Conservation (phyloP, 2,329 filamentous ascomycete genomes). For the Claviceps sp. region DNA sequence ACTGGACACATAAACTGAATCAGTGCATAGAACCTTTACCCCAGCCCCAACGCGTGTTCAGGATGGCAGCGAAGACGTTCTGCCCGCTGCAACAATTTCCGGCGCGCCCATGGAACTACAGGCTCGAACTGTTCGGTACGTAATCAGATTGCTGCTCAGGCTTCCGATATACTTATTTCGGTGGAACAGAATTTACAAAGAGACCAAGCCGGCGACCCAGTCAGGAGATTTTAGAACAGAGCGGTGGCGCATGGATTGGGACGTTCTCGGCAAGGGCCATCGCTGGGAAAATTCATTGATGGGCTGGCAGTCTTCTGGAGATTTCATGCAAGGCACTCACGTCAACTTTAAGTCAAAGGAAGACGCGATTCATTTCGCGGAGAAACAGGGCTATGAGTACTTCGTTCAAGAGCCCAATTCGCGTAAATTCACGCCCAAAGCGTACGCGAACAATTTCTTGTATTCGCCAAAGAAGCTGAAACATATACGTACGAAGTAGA, state of each 20-base stretch:
- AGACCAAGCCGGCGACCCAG: conserved; percentile 88
- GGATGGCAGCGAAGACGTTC: conserved; percentile 73
- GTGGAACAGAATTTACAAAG: conserved; percentile 66
- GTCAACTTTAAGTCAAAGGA: conserved; percentile 87
- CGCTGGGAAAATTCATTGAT: conserved; percentile 98
- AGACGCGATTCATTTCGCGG: conserved; percentile 85
- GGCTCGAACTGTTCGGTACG: conserved; percentile 82
- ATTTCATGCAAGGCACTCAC: conserved; percentile 88
- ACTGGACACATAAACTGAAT: background rate
- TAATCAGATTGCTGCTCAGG: conserved; percentile 1
- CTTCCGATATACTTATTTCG: background rate
- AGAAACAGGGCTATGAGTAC: conserved; percentile 99
- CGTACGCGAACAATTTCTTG: conserved; percentile 92
- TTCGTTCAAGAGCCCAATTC: conserved; percentile 95
- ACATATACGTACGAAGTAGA: conserved; percentile 67
- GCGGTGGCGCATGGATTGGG: conserved; percentile 98
- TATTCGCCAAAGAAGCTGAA: conserved; percentile 80
- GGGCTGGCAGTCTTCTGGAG: conserved; percentile 94
- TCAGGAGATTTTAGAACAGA: conserved; percentile 76
- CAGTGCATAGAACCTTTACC: conserved; percentile 58
- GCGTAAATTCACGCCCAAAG: conserved; percentile 77
- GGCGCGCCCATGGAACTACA: conserved; percentile 90
- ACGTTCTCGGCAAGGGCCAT: conserved; percentile 80
- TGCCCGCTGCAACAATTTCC: conserved; percentile 76
- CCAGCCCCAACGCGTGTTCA: conserved; percentile 81